These are phyloP conservation scores for Scutellaria galericulata DNA, from an alignment of 257 asterid genomes.

Conservation along the genomic window DNA sequence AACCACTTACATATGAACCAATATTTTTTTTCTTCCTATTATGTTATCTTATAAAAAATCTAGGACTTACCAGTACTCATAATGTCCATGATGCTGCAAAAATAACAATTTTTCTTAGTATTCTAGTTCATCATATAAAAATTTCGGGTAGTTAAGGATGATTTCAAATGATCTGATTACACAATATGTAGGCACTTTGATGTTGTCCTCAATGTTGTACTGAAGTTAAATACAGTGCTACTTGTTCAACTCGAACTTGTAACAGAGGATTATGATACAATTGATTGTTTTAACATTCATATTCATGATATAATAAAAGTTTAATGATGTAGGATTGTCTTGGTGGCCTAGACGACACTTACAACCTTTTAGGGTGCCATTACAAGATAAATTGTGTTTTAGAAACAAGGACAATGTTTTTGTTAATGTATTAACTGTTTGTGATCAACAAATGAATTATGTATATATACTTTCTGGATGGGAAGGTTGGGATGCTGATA, in stretches of 20 bases:
- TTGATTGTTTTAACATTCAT: no score
- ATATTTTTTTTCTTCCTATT: no score
- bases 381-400: background rate
- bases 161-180: background rate
- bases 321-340: background rate
- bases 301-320: no score
- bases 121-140: background rate
- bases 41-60: no score
- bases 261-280: background rate
- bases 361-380: background rate
- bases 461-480: background rate
- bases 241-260: background rate
- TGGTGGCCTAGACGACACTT: background rate
- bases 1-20: no score
- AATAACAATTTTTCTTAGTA: background rate
- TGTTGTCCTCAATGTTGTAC: background rate
- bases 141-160: background rate
- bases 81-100: background rate
- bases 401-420: background rate
- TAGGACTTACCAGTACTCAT: background rate
- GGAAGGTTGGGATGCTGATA: background rate
- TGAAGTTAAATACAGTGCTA: no score
- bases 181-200: background rate
- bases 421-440: background rate
- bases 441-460: background rate